Evolutionary conservation across 352 stramenopile species (phyloP).

Genomic region (Pythium apleroticum): DNA sequence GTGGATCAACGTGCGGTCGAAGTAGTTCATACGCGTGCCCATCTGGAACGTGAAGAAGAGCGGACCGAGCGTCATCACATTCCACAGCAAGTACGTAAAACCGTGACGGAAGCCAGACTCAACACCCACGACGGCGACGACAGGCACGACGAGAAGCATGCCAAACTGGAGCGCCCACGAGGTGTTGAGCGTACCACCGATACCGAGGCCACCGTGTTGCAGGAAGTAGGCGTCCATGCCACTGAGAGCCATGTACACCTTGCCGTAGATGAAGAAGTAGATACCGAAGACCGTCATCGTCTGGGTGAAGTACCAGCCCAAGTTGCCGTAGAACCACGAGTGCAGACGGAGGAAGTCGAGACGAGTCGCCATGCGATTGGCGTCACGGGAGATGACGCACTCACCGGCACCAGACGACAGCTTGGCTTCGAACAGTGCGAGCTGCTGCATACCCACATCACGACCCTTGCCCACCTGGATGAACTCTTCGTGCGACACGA

Average conservation of each 20-base stretch:
- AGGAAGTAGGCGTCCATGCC: conserved; percentile 92
- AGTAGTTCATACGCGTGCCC: conserved; percentile 98
- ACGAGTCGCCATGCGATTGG: conserved; percentile 93
- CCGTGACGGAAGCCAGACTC: conserved; percentile 95
- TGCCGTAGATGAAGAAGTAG: conserved; percentile 98
- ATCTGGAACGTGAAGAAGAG: conserved; percentile 99
- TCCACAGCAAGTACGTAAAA: conserved; percentile 92
- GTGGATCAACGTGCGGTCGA: conserved; percentile 97
- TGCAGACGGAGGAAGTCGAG: conserved; percentile 97
- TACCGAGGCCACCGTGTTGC: conserved; percentile 91
- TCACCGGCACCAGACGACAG: conserved; percentile 96
- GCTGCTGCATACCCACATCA: conserved; percentile 98
- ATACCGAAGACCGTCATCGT: conserved; percentile 97
- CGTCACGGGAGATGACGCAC: conserved; percentile 96
- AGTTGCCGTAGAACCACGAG: conserved; percentile 98
- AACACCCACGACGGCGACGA: conserved; percentile 96
- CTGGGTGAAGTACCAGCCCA: conserved; percentile 98
- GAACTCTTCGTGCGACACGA: conserved; percentile 80
- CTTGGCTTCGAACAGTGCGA: conserved; percentile 98
- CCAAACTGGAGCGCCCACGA: conserved; percentile 96
- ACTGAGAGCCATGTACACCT: conserved; percentile 94
- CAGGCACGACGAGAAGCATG: conserved; percentile 95
- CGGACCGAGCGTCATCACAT: conserved; percentile 96
- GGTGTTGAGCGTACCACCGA: conserved; percentile 94
- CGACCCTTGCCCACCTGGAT: conserved; percentile 95